These are phyloP conservation scores for Podospora didyma DNA, from an alignment of 495 filamentous ascomycete species.

Conservation along the genomic window DNA sequence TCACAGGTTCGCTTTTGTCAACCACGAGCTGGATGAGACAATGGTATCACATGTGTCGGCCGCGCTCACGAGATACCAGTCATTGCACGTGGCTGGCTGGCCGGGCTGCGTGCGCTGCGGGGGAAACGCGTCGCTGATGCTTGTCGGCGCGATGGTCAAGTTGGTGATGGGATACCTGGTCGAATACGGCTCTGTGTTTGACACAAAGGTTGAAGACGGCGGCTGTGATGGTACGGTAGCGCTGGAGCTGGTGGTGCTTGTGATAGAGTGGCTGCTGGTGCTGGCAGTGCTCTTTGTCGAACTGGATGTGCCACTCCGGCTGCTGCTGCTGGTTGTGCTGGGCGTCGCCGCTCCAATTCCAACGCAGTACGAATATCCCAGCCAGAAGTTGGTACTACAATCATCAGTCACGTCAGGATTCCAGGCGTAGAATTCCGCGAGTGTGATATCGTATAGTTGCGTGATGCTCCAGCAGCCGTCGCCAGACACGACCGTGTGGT, in stretches of 20 bases:
- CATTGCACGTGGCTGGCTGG: conserved; percentile 18
- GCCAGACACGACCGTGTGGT: not conserved
- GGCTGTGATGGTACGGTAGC: not conserved
- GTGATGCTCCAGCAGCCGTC: not conserved
- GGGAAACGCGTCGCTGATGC: conserved; percentile 1
- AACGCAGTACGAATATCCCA: conserved; percentile 21
- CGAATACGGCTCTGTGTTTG: conserved; percentile 11
- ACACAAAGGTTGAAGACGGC: not conserved
- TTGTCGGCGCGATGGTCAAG: conserved; percentile 2
- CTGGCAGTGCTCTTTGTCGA: not conserved
- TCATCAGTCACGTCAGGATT: conserved; percentile 6
- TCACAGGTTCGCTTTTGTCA: not conserved
- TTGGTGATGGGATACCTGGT: conserved; percentile 6
- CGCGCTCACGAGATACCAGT: conserved; percentile 5
- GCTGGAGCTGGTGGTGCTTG: not conserved
- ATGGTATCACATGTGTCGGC: conserved; percentile 3
- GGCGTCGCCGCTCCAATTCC: not conserved
- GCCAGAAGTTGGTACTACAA: conserved; percentile 11
- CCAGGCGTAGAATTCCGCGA: conserved; percentile 2
- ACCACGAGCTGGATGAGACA: not conserved
- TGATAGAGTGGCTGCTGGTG: not conserved
- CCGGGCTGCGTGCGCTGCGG: conserved; percentile 16
- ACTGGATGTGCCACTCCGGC: no score
- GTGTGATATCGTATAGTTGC: not conserved
- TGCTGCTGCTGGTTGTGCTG: no score